Evolutionary conservation across 2,329 filamentous ascomycete genomes (phyloP).

Genomic region (Cordyceps tenuipes): DNA sequence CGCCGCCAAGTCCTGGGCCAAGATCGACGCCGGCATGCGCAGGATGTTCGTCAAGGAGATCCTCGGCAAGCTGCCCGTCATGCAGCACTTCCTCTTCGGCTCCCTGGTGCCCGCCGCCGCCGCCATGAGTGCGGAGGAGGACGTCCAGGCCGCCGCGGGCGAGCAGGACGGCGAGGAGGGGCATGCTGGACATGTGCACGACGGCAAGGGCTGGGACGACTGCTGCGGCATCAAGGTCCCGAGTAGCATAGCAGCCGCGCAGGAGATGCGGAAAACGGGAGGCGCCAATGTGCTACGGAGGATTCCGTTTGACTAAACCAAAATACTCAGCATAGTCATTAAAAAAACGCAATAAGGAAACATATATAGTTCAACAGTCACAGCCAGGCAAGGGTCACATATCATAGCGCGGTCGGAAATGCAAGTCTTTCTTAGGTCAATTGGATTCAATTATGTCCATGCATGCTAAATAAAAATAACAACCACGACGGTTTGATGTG

Average conservation of each 20-base stretch:
- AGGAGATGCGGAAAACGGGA: conserved; percentile 74
- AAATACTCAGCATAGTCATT: conserved; percentile 4
- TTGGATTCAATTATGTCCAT: conserved; percentile 2
- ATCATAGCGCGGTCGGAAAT: neutral
- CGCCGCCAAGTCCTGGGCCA: conserved; percentile 78
- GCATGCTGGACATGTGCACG: conserved; percentile 53
- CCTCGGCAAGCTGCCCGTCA: conserved; percentile 85
- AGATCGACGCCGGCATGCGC: conserved; percentile 91
- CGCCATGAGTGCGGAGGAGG: conserved; percentile 67
- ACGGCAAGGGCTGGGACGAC: conserved; percentile 75
- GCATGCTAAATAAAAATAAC: neutral
- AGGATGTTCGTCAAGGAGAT: conserved; percentile 96
- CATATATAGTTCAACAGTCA: neutral
- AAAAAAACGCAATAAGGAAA: neutral
- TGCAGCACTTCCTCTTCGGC: conserved; percentile 97
- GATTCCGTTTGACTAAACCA: conserved; percentile 69
- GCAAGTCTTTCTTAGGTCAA: neutral
- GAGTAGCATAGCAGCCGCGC: conserved; percentile 82
- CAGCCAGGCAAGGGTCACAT: neutral
- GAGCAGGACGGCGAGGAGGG: conserved; percentile 44
- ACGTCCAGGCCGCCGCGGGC: conserved; percentile 36
- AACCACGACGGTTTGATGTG: conserved; percentile 3
- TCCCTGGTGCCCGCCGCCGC: conserved; percentile 70
- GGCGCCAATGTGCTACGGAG: conserved; percentile 54
- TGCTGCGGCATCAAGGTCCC: conserved; percentile 98